Evolutionary conservation across 768 basidiomycete genomes (phyloP), one percentile per base, ranked within the genome.

Genomic region (Serpula lacrymans): DNA sequence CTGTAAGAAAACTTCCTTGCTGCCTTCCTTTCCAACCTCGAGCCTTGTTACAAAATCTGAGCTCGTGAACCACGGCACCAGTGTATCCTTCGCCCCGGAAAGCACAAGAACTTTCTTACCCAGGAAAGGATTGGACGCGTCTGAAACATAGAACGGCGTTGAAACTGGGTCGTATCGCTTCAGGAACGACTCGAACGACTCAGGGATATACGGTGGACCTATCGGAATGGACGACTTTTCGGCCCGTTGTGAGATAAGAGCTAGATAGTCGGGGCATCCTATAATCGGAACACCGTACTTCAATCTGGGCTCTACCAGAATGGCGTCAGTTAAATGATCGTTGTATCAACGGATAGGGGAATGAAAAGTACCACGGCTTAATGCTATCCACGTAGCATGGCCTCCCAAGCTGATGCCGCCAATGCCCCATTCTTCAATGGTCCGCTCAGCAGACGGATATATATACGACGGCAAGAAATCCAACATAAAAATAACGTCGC

Each of bases 321-420:
- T 8, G 14, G 30, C 14, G 22, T 31, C 2, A n/a, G 7, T 22
- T 39, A 10, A 18, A 20, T 17, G 7, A 12, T 33, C 31, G 27
- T 6, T 3, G 4, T 5, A 14, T 22, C 18, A 14, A 29, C 20
- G 10, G 16, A 30, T 17, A 20, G 13, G 13, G 17, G 14, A 4
- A 26, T 18, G 12, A 8, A 5, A 35, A 56, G 12, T 55, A 67
- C 74, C 73, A 47, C 67, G 65, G 16, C 73, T 54, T 25, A 89
- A 71, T 2, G 72, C 66, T 22, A 85, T 71, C 90, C 91, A 94
- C 0, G 86, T 71, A 0, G 88, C 73, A 56, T 96, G 90, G 0
- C 90, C 91, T 1, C 91, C 92, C 1, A 96, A 75, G 45, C 84
- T 88, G 49, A 84, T 71, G 0, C 92, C 92, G 0, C 77, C 73